Conservation (phyloP, 306 rosid species). For the Herpetospermum pedunculosum region DNA sequence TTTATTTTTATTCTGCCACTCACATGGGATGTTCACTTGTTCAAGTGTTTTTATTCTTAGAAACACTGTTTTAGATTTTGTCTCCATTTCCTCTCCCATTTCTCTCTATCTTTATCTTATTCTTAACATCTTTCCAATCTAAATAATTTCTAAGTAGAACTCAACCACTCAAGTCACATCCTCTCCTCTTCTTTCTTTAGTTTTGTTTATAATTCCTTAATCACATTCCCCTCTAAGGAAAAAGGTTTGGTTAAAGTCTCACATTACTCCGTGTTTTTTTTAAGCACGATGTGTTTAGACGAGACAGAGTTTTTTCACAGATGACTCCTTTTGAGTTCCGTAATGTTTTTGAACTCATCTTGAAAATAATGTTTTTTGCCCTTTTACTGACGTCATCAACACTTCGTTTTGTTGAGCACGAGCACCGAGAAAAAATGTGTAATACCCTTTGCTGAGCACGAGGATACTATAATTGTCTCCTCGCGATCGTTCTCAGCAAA, state of each 20-base stretch:
- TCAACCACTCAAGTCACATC: not conserved
- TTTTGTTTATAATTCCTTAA: not conserved
- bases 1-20: slow-evolving; percentile 24
- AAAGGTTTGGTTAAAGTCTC: not conserved
- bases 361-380: too few relatives aligned
- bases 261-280: not conserved
- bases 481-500: too few relatives aligned
- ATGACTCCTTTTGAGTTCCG: too few relatives aligned
- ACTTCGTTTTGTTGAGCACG: too few relatives aligned
- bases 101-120: not conserved
- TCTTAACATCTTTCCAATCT: slow-evolving; percentile 1
- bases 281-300: too few relatives aligned
- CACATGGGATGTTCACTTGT: slow-evolving; percentile 68
- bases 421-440: too few relatives aligned
- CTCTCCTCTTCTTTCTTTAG: not conserved
- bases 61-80: slow-evolving; percentile 33
- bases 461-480: too few relatives aligned
- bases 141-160: not conserved
- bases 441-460: too few relatives aligned
- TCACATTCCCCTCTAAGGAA: not conserved
- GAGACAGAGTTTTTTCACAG: too few relatives aligned
- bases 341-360: too few relatives aligned
- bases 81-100: slow-evolving; percentile 8
- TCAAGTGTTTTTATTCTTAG: slow-evolving; percentile 32
- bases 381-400: too few relatives aligned